Conservation (phyloP, 164 flowering plant species). For the Liriodendron chinense region DNA sequence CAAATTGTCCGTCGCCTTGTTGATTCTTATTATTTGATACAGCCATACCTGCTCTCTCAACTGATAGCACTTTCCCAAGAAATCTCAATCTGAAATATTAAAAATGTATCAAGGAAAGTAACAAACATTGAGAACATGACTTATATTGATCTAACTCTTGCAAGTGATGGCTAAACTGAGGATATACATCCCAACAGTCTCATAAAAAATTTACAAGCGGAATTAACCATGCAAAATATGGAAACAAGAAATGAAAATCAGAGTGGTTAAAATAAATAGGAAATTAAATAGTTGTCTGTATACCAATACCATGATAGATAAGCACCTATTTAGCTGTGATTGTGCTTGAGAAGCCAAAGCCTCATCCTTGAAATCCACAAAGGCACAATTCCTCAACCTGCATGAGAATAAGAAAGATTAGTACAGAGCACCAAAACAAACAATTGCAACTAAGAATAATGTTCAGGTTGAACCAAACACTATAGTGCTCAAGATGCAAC, state of each 20-base stretch:
- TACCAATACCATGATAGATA: neutral
- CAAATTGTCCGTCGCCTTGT: constrained; percentile 25
- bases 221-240: neutral
- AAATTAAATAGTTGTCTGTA: neutral
- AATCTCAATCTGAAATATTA: constrained; percentile 56
- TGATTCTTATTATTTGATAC: constrained; percentile 20
- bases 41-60: constrained; percentile 55
- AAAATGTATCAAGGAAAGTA: neutral
- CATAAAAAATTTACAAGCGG: neutral
- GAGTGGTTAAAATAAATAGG: neutral
- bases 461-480: neutral
- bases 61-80: constrained; percentile 87
- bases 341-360: constrained; percentile 74
- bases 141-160: neutral
- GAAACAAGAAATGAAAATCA: neutral
- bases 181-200: neutral
- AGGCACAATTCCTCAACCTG: constrained; percentile 87
- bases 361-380: constrained; percentile 77
- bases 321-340: constrained; percentile 73
- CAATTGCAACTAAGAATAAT: neutral
- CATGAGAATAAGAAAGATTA: neutral
- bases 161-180: neutral
- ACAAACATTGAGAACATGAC: neutral
- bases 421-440: neutral
- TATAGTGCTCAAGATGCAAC: neutral